Evolutionary conservation across 768 basidiomycete genomes (phyloP), one percentile per base, ranked within the genome.

Genomic region (Pholiota molesta): DNA sequence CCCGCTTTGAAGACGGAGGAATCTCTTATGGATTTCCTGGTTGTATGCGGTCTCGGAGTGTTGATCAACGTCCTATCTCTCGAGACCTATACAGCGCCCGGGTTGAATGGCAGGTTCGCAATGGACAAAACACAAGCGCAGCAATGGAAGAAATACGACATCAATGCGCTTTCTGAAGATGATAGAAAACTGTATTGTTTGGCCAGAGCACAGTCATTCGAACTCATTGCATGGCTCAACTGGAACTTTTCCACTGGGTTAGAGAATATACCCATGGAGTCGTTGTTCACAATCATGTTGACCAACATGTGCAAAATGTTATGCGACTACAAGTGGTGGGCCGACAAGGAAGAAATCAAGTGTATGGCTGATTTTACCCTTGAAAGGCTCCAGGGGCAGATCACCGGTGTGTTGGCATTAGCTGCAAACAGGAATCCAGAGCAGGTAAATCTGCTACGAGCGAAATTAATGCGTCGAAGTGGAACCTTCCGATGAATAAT

Each of bases 261-360:
- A 17, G 13, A 26, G 10, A 7, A 54, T 23, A 5, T 9, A 19
- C 16, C 53, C n/a, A 7, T 54, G 2, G 14, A 37, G 16, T 5
- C 28, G 3, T 23, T 54, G 33, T 54, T 54, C 35, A 5, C 19
- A n/a, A 33, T 13, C 13, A n/a, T n/a, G 6, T 21, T 54, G n/a
- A 2, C 37, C 17, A n/a, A 54, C 21, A 54, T 21, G 1, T 54
- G 31, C 31, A 54, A 35, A 23, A 54, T 37, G 31, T 4, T 54
- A 23, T 33, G 31, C 53, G n/a, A 54, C 35, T 54, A 54, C 53
- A 54, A 54, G 53, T 54, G 53, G 33, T 13, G 19, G 5, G 53
- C 35, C 1, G 31, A 54, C 33, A 54, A n/a, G 33, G 33, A n/a
- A 9, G 11, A 54, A 21, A 19, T n/a, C 3, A 4, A 9, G 1